A percentile compares a stretch with the other conserved stretches of the same genome.
These are phyloP conservation scores for Reutealis trisperma DNA, from an alignment of 345 rosid species.

Conservation along the genomic window DNA sequence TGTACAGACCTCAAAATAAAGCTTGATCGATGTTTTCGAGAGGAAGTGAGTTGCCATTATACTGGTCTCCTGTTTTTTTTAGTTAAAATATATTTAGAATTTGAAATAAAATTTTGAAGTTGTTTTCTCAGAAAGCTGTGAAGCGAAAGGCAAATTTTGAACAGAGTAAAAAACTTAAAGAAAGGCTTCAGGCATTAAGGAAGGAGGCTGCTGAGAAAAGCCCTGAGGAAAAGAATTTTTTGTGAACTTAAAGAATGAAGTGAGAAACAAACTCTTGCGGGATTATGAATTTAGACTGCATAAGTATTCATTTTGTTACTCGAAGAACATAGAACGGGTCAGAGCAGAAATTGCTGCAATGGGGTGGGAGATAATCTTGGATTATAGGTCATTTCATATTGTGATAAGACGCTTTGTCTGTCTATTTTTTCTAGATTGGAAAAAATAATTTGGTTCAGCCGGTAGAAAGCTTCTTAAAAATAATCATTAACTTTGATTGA, in stretches of 20 bases:
- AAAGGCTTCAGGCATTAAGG: slow-evolving; percentile 52
- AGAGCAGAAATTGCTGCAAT: not conserved
- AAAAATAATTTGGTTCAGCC: not conserved
- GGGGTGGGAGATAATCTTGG: not conserved
- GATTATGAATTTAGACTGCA: not conserved
- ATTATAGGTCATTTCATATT: not conserved
- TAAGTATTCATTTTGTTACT: not conserved
- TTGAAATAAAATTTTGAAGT: slow-evolving; percentile 1
- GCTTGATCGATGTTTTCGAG: slow-evolving; percentile 83
- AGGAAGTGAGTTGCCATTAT: slow-evolving; percentile 51
- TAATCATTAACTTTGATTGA: not conserved
- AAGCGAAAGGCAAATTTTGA: slow-evolving; percentile 88
- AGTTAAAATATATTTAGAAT: not conserved
- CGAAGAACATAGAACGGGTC: not conserved
- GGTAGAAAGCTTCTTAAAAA: not conserved
- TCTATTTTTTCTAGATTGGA: not conserved
- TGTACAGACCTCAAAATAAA: slow-evolving; percentile 82
- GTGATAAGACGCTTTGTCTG: not conserved
- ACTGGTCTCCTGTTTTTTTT: not conserved
- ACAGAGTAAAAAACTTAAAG: slow-evolving; percentile 59
- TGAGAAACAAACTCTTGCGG: not conserved
- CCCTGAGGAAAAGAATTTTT: slow-evolving; percentile 19
- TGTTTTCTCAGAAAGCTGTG: slow-evolving; percentile 63
- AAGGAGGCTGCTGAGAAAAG: slow-evolving; percentile 43
- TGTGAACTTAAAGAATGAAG: not conserved